Conservation (phyloP, 352 stramenopile genomes). For the Elongisporangium undulatum region DNA sequence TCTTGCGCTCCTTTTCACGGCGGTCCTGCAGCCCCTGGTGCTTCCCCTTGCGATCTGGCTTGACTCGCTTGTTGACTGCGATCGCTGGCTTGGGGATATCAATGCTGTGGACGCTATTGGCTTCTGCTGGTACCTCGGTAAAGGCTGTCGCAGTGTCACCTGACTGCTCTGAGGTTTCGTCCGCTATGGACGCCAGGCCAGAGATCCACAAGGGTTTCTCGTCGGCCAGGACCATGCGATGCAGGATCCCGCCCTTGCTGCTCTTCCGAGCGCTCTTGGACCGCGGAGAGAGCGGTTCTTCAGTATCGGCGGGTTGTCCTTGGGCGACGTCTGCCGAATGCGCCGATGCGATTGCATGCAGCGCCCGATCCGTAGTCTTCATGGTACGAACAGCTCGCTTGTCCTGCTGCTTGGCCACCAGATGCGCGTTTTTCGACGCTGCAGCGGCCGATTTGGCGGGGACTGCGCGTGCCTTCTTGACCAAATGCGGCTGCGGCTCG, state of each 20-base stretch:
- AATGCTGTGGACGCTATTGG: not conserved
- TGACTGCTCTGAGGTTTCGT: slow-evolving; percentile 15
- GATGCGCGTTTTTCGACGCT: slow-evolving; percentile 37
- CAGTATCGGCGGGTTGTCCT: slow-evolving; percentile 3
- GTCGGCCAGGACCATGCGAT: slow-evolving; percentile 45
- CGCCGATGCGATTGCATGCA: slow-evolving; percentile 38
- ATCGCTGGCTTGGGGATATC: not conserved
- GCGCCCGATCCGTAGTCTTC: slow-evolving; percentile 32
- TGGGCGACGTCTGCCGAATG: slow-evolving; percentile 5
- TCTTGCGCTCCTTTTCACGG: slow-evolving; percentile 46
- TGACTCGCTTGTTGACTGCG: slow-evolving; percentile 10
- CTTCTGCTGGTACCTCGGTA: not conserved
- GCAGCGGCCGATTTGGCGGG: slow-evolving; percentile 13
- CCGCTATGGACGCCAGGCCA: slow-evolving; percentile 42
- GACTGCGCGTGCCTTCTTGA: slow-evolving; percentile 35
- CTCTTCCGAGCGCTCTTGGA: slow-evolving; percentile 34
- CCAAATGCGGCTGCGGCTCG: slow-evolving; percentile 32
- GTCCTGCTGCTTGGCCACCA: slow-evolving; percentile 37
- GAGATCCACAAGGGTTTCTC: slow-evolving; percentile 48
- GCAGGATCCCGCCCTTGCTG: slow-evolving; percentile 47
- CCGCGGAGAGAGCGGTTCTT: slow-evolving; percentile 10
- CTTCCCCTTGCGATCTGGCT: slow-evolving; percentile 62
- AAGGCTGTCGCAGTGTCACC: not conserved
- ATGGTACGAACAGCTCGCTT: slow-evolving; percentile 45
- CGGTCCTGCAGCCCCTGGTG: slow-evolving; percentile 56